A percentile compares a stretch with the other conserved stretches of the same genome.
phyloP scores from a whole-genome alignment of 2,329 filamentous ascomycete species.

The Colletotrichum sojae region DNA sequence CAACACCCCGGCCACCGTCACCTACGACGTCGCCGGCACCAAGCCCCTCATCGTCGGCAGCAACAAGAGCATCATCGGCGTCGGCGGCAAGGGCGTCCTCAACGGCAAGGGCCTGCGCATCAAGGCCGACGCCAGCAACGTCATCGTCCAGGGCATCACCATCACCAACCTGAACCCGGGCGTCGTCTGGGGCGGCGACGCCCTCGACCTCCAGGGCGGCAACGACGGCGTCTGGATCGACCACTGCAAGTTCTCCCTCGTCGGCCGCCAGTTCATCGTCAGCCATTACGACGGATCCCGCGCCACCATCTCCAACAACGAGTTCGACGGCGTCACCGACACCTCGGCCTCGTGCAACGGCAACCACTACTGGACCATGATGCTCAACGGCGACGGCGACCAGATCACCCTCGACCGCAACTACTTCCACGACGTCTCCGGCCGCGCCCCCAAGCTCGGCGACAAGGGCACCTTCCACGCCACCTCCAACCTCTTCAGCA shows the following conservation, averaged over 20 bases:
- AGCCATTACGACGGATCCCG: slow-evolving; percentile 49
- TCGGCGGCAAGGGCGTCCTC: slow-evolving; percentile 54
- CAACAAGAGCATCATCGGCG: slow-evolving; percentile 58
- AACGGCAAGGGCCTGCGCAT: slow-evolving; percentile 58
- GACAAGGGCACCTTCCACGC: slow-evolving; percentile 43
- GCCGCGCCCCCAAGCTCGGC: slow-evolving; percentile 51
- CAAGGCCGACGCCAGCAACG: slow-evolving; percentile 49
- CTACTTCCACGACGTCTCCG: slow-evolving; percentile 48
- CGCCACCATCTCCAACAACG: slow-evolving; percentile 55
- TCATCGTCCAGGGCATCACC: slow-evolving; percentile 60
- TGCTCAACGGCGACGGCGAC: slow-evolving; percentile 49
- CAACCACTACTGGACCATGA: slow-evolving; percentile 52
- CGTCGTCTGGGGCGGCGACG: slow-evolving; percentile 52
- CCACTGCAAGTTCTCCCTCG: slow-evolving; percentile 56
- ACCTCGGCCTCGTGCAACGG: slow-evolving; percentile 50
- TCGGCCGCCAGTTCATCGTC: slow-evolving; percentile 60
- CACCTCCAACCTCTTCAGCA: slow-evolving; percentile 48
- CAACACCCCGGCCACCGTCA: slow-evolving; percentile 39
- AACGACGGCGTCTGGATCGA: slow-evolving; percentile 54
- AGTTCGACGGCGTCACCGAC: slow-evolving; percentile 54
- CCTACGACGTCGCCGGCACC: slow-evolving; percentile 51
- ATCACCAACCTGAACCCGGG: slow-evolving; percentile 50
- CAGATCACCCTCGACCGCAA: slow-evolving; percentile 54
- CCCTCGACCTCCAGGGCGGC: slow-evolving; percentile 48
- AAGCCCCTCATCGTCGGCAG: slow-evolving; percentile 53